These are phyloP conservation scores for Candolleomyces aberdarensis DNA, from an alignment of 768 basidiomycete genomes.

Conservation along the genomic window DNA sequence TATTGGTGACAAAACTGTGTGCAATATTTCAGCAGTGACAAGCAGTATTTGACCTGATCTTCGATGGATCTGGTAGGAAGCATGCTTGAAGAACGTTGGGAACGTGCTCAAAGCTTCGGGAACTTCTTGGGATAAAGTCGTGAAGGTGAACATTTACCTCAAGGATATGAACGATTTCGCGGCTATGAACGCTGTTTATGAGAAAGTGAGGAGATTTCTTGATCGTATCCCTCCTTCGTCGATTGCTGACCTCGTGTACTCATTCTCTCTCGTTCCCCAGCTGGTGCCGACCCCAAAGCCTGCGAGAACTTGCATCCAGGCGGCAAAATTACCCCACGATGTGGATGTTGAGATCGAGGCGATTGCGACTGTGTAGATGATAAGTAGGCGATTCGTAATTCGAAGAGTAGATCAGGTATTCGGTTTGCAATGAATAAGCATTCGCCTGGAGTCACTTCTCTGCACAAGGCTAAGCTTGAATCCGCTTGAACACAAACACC, in stretches of 20 bases:
- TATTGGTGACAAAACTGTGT: constrained; percentile 57
- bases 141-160: constrained; percentile 42
- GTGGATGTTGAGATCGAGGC: constrained; percentile 57
- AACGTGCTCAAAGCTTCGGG: constrained; percentile 40
- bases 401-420: not conserved
- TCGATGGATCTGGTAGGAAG: not conserved
- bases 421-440: no score
- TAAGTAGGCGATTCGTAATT: not conserved
- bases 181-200: constrained; percentile 38
- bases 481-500: no score
- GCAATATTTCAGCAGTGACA: constrained; percentile 9
- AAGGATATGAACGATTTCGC: constrained; percentile 35
- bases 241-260: not conserved
- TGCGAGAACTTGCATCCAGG: constrained; percentile 59
- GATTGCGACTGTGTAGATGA: constrained; percentile 5
- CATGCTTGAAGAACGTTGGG: constrained; percentile 27
- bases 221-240: not conserved
- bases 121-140: constrained; percentile 37
- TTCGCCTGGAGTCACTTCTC: no score
- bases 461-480: no score
- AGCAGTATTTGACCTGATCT: not conserved
- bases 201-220: constrained; percentile 22
- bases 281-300: constrained; percentile 43
- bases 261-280: constrained; percentile 21
- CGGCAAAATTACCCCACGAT: constrained; percentile 47